These are phyloP conservation scores for Ceratorhiza oryzae-sativae DNA, from an alignment of 1,284 basidiomycete genomes.

Conservation along the genomic window DNA sequence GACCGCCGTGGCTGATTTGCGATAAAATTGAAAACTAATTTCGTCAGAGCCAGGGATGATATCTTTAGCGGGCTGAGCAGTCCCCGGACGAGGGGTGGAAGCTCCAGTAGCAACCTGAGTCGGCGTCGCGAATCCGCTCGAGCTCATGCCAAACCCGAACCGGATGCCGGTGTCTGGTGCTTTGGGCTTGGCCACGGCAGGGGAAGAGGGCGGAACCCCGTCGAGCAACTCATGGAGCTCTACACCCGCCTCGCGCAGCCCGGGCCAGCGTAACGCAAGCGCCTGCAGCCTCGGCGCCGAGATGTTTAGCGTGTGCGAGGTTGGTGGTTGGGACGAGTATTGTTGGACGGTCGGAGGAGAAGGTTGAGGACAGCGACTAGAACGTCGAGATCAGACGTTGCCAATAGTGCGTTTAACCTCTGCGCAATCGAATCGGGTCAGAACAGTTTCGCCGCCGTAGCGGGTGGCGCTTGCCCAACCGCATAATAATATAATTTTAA, in stretches of 20 bases:
- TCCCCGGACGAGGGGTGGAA: constrained; percentile 3
- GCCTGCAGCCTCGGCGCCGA: constrained; percentile 75
- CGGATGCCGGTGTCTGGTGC: constrained; percentile 51
- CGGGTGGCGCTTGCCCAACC: constrained; percentile 11
- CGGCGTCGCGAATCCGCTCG: constrained; percentile 32
- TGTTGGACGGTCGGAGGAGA: constrained; percentile 93
- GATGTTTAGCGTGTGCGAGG: constrained; percentile 77
- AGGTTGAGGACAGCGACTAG: constrained; percentile 85
- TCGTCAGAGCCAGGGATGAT: constrained; percentile 34
- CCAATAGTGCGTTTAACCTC: constrained; percentile 89
- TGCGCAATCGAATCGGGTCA: constrained; percentile 50
- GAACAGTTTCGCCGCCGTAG: background rate
- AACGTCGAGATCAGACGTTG: constrained; percentile 89
- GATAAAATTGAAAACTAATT: constrained; percentile 42
- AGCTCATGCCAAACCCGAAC: constrained; percentile 26
- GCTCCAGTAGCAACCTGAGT: constrained; percentile 28
- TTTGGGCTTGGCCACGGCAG: constrained; percentile 56
- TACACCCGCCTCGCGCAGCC: constrained; percentile 74
- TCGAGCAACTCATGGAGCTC: constrained; percentile 71
- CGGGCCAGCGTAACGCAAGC: constrained; percentile 76
- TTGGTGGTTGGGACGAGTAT: constrained; percentile 83
- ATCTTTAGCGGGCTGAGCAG: constrained; percentile 22
- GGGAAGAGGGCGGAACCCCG: constrained; percentile 63
- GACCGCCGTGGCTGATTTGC: constrained; percentile 35
- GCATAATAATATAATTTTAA: background rate